phyloP scores from a whole-genome alignment of 1,139 yeast species.

The Meyerozyma elateridarum region DNA sequence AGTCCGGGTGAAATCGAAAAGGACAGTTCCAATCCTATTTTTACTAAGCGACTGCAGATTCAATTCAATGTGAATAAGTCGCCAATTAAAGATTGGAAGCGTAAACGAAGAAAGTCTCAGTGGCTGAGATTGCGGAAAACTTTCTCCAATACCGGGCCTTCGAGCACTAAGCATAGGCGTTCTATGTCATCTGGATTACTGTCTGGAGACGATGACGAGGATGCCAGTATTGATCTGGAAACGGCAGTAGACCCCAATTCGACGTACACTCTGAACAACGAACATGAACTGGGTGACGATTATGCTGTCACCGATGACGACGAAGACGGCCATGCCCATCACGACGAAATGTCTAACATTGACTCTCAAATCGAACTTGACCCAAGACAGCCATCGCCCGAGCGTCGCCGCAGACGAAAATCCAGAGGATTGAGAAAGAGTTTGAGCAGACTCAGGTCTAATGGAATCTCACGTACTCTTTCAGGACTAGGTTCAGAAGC shows the following conservation, averaged over 20 bases:
- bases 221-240: conserved; percentile 1
- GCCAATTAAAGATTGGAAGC: conserved; percentile 14
- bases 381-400: neutral
- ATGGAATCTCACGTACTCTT: neutral
- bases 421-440: neutral
- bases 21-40: conserved; percentile 31
- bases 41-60: conserved; percentile 21
- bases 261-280: too few species aligned
- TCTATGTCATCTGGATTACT: conserved; percentile 1
- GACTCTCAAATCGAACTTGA: too few species aligned
- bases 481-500: too few species aligned
- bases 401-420: neutral
- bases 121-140: conserved; percentile 18
- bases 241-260: too few species aligned
- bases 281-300: neutral
- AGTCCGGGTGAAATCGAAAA: conserved; percentile 72
- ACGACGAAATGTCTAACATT: neutral
- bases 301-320: conserved; percentile 1
- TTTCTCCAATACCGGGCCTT: conserved; percentile 20
- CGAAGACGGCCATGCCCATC: neutral
- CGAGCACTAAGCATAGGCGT: neutral
- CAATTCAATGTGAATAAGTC: conserved; percentile 18
- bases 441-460: neutral
- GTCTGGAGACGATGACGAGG: neutral
- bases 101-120: conserved; percentile 8